These are phyloP conservation scores for Phytophthora citrophthora DNA, from an alignment of 352 stramenopile genomes.

Conservation along the genomic window DNA sequence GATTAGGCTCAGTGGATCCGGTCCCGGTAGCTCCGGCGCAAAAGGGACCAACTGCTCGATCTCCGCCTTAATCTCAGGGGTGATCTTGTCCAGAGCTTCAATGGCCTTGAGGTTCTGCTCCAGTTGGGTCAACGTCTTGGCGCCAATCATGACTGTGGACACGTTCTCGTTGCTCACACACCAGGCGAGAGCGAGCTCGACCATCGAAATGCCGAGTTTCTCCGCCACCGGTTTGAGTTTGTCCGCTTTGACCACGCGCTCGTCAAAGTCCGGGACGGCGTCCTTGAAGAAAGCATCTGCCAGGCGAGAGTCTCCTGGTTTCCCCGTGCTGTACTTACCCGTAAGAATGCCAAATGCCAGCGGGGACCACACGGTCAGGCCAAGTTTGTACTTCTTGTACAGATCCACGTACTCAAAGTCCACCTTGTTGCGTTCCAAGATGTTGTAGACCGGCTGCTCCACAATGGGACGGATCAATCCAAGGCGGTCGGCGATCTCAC, in stretches of 20 bases:
- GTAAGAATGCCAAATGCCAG: slow-evolving; percentile 63
- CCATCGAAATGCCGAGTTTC: slow-evolving; percentile 45
- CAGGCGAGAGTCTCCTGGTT: slow-evolving; percentile 54
- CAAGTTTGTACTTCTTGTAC: slow-evolving; percentile 69
- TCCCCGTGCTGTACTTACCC: slow-evolving; percentile 73
- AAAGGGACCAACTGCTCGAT: slow-evolving; percentile 51
- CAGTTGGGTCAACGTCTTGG: slow-evolving; percentile 51
- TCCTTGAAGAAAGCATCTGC: slow-evolving; percentile 38
- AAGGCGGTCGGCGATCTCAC: slow-evolving; percentile 44
- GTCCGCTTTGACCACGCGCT: slow-evolving; percentile 30
- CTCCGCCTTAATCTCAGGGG: slow-evolving; percentile 45
- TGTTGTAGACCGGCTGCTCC: slow-evolving; percentile 59
- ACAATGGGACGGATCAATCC: slow-evolving; percentile 38
- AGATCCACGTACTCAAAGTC: slow-evolving; percentile 23
- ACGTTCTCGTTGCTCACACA: slow-evolving; percentile 60
- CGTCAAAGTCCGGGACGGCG: slow-evolving; percentile 23
- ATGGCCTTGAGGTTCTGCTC: slow-evolving; percentile 65
- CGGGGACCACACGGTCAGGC: slow-evolving; percentile 69
- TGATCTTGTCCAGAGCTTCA: slow-evolving; percentile 50
- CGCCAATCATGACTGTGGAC: slow-evolving; percentile 63
- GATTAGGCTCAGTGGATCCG: not conserved
- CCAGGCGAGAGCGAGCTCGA: slow-evolving; percentile 65
- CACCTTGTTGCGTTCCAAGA: slow-evolving; percentile 47
- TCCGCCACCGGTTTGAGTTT: slow-evolving; percentile 46
- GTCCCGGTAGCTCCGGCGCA: not conserved